Evolutionary conservation across 225 moss, liverwort and hornwort species (phyloP).

Genomic region (Climacium dendroides): DNA sequence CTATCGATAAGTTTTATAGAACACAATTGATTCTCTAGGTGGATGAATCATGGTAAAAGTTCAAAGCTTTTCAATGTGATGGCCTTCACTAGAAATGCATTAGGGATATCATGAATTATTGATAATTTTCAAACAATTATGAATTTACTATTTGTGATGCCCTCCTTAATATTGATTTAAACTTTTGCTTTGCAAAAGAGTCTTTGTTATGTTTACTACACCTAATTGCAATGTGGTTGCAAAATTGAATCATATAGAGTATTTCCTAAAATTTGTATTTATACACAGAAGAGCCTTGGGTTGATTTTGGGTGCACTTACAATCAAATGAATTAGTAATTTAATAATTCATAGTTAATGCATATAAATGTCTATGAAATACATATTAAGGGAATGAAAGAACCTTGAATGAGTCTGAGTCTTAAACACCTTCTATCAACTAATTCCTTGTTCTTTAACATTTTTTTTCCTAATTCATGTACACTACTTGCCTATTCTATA

Average conservation of each 20-base stretch:
- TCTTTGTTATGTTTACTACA: neutral
- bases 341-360: neutral
- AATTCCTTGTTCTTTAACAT: no score
- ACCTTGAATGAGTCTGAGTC: neutral
- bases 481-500: no score
- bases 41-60: neutral
- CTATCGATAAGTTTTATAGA: neutral
- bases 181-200: neutral
- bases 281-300: neutral
- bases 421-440: no score
- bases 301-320: neutral
- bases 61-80: neutral
- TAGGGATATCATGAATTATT: neutral
- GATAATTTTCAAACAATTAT: neutral
- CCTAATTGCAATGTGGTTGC: neutral
- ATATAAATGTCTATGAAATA: neutral
- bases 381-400: neutral
- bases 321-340: neutral
- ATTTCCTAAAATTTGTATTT: neutral
- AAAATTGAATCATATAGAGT: neutral
- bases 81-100: neutral
- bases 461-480: no score
- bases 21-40: fast-evolving
- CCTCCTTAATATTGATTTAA: fast-evolving
- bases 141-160: neutral